Evolutionary conservation across 2,329 filamentous ascomycete species (phyloP), one percentile per base, ranked within the genome.

Genomic region (Aspergillus ruber): DNA sequence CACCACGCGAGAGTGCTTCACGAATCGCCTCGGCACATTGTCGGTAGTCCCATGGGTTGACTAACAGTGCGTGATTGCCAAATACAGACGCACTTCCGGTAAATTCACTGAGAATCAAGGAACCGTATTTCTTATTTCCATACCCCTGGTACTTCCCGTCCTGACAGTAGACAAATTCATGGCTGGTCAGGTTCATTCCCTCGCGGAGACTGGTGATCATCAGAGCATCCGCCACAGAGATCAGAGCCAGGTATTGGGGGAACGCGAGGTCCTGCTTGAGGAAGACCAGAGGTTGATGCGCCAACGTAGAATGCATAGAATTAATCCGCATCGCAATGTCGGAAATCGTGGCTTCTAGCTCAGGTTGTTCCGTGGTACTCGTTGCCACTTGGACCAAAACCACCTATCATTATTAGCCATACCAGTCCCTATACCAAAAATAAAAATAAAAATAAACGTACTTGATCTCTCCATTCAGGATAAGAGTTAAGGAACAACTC

Each of bases 311-410:
- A 76, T 90, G 90, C 1, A 84, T 83, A 1, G 89, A 93, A 67
- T 97, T 95, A 65, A 97, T 91, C 50, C 91, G 83, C 45, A 89
- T 95, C 53, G 95, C 90, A 64, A 97, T 96, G 65, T 96, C 90
- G 1, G 88, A 90, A 20, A 97, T 86, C 0, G 86, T 88, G 1
- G 88, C 86, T 58, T 95, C 87, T 8, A 96, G 78, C 62, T 96
- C 90, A 17, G 82, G 82, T 65, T 94, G 88, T 63, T 96, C 90
- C 21, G 86, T 90, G 1, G 88, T 88, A 1, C 90, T 95, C 3
- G 93, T 86, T 3, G 90, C 91, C 12, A 97, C 91, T 69, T 97
- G 91, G 49, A 97, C 91, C 51, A 97, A 75, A 23, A 96, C 90
- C 12, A 91, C 87, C 62, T 85, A 38, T 13, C 21, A 38, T 38